These are phyloP conservation scores for Brassica balearica DNA, from an alignment of 441 rosid species.

Conservation along the genomic window DNA sequence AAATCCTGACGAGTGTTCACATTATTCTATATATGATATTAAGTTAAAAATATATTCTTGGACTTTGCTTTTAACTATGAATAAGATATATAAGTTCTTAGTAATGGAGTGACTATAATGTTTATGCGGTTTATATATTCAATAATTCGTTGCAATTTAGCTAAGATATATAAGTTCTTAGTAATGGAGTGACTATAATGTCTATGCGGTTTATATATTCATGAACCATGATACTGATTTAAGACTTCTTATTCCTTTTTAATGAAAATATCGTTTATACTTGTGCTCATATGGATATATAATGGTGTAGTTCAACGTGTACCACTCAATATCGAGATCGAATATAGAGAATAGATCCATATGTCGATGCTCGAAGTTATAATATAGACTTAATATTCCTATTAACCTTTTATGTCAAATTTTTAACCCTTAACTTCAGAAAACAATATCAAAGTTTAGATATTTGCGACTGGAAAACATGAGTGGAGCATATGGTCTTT, in stretches of 20 bases:
- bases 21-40: conserved; percentile 15
- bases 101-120: conserved; percentile 41
- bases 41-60: conserved; percentile 19
- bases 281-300: conserved; percentile 24
- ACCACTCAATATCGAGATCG: conserved; percentile 37
- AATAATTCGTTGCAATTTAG: conserved; percentile 24
- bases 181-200: conserved; percentile 41
- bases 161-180: conserved; percentile 20
- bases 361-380: conserved; percentile 29
- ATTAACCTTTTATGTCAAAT: neutral
- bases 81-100: conserved; percentile 24
- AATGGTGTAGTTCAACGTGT: conserved; percentile 35
- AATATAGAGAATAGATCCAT: conserved; percentile 26
- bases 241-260: neutral
- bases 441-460: neutral
- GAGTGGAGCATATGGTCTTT: conserved; percentile 34
- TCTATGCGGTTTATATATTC: conserved; percentile 34
- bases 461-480: conserved; percentile 30
- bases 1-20: conserved; percentile 1
- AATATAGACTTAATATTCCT: conserved; percentile 28
- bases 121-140: conserved; percentile 33
- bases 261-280: neutral
- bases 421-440: neutral
- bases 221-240: conserved; percentile 15
- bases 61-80: conserved; percentile 21